Evolutionary conservation across 257 asterid genomes (phyloP).

Genomic region (Dorcoceras hygrometricum): DNA sequence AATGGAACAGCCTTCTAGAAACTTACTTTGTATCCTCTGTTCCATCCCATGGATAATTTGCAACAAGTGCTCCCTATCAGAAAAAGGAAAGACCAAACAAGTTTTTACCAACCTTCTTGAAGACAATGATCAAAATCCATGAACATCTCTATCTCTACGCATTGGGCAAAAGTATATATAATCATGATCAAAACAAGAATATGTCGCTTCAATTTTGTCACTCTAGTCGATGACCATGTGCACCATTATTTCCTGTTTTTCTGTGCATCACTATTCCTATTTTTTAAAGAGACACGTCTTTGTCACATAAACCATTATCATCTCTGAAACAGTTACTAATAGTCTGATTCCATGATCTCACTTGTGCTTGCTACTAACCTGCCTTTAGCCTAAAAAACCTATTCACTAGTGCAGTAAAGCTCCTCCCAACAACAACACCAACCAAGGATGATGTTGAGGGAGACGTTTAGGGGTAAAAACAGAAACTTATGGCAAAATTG

Average conservation of each 20-base stretch:
- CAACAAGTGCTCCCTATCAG: conserved; percentile 89
- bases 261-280: no score
- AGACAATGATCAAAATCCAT: neutral
- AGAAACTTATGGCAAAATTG: neutral
- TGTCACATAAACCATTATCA: neutral
- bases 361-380: neutral
- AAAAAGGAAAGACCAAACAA: conserved; percentile 15
- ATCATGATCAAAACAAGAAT: neutral
- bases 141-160: neutral
- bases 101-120: neutral
- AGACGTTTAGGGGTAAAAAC: neutral
- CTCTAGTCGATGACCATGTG: neutral
- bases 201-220: neutral
- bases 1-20: conserved; percentile 3
- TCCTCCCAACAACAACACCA: no score
- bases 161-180: neutral
- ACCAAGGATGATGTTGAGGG: no score
- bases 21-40: conserved; percentile 70
- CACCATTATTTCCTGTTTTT: neutral
- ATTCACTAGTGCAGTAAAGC: no score
- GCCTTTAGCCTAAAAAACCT: neutral
- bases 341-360: no score
- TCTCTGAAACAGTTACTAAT: neutral
- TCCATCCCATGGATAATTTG: conserved; percentile 99
- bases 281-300: no score